Evolutionary conservation across 805 yeast species (phyloP).

Genomic region (Yarrowia sp.): DNA sequence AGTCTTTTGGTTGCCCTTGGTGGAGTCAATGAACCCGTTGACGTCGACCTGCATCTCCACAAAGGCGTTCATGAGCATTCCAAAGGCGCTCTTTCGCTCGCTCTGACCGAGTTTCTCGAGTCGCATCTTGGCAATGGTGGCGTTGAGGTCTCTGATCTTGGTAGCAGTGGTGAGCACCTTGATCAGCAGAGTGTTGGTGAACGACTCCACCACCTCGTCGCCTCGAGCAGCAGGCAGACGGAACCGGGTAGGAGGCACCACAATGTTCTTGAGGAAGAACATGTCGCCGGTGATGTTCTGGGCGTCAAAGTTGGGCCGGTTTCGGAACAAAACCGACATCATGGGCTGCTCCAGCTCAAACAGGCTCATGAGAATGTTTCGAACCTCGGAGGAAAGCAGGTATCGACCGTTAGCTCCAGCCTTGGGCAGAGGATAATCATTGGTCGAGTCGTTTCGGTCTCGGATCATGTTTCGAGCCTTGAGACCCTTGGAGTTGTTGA

Average conservation of each 20-base stretch:
- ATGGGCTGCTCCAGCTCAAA: slow-evolving; percentile 71
- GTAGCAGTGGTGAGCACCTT: slow-evolving; percentile 76
- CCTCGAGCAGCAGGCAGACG: slow-evolving; percentile 96
- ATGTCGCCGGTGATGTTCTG: slow-evolving; percentile 62
- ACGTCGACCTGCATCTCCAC: slow-evolving; percentile 94
- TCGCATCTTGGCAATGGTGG: slow-evolving; percentile 64
- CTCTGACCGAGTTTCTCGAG: slow-evolving; percentile 58
- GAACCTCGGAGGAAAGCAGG: slow-evolving; percentile 81
- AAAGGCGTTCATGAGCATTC: slow-evolving; percentile 91
- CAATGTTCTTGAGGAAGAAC: slow-evolving; percentile 83
- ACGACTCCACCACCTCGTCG: slow-evolving; percentile 91
- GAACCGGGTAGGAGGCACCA: slow-evolving; percentile 96
- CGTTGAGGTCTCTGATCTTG: slow-evolving; percentile 83
- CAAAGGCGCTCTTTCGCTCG: slow-evolving; percentile 74
- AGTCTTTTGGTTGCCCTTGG: slow-evolving; percentile 71
- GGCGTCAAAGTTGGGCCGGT: slow-evolving; percentile 58
- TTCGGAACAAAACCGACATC: slow-evolving; percentile 72
- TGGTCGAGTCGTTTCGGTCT: slow-evolving; percentile 36
- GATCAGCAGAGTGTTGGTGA: slow-evolving; percentile 84
- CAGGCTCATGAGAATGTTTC: slow-evolving; percentile 70
- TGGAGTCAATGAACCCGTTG: slow-evolving; percentile 86
- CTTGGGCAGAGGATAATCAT: slow-evolving; percentile 49
- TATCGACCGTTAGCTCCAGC: slow-evolving; percentile 73
- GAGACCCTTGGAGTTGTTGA: slow-evolving; percentile 80
- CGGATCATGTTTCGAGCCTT: slow-evolving; percentile 69